Base-by-base conservation (phyloP, 495 filamentous ascomycete genomes). In the Jackrogersella multiformis region DNA sequence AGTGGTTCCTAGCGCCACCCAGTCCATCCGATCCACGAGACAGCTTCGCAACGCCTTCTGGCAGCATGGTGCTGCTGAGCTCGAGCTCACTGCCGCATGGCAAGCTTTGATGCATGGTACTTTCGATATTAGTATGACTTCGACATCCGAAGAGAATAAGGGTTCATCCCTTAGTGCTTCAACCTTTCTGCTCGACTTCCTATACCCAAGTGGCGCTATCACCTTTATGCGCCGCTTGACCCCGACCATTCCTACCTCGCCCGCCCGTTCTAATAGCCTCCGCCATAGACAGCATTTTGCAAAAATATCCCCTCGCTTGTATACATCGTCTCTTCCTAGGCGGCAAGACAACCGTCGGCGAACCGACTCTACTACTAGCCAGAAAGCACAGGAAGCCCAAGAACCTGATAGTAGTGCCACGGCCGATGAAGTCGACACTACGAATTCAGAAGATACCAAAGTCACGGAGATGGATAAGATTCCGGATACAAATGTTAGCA, bases 11-110 rank as follows among this genome's bases (percentile, higher is more conserved):
- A 80, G 82, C 59, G 72, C 84, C 34, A 81, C 79, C 41, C 80
- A 80, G 63, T 75, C 82, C n/a, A 77, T 84, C 65, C 86, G 81
- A 70, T 85, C 78, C 68, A 80, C 82, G 67, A 86, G 86, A 46
- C 78, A 81, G 48, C 82, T 94, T 13, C 88, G 88, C 64, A 85
- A 85, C 23, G 73, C 78, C 53, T 90, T 92, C 59, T 92, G 89
- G 86, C 82, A 85, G 49, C 86, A 92, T 79, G 87, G 84, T 32
- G 84, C 81, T 36, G 72, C 80, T 62, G 79, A 85, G 34, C 73
- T 87, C 63, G 86, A 92, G 64, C 75, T 88, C 59, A 73, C 80
- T 55, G 73, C 76, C 38, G 70, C 80, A 48, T 85, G 79, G 76
- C 78, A 79, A 56, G 74, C 77, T 36, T 63, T 81, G 51, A 58